A percentile compares a stretch with the other conserved stretches of the same genome.
Evolutionary conservation across 306 rosid species (phyloP).

Genomic region (Spatholobus suberectus): DNA sequence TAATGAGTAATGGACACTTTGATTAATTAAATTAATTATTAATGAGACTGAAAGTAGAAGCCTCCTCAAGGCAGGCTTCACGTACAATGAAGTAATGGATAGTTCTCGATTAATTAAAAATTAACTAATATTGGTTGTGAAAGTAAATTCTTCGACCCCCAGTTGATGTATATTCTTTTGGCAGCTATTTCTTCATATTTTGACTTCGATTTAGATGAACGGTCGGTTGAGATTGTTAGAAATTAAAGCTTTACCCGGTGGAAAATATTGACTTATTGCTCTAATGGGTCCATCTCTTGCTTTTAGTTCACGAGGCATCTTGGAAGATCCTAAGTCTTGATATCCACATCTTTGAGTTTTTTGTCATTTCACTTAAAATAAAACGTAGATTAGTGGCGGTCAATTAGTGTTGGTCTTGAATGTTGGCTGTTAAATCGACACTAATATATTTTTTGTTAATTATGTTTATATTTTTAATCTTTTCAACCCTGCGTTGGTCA

Average conservation of each 20-base stretch:
- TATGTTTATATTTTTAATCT: too few species aligned
- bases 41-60: neutral
- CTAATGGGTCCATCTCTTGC: conserved; percentile 26
- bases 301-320: neutral
- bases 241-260: neutral
- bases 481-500: too few species aligned
- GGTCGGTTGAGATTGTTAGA: neutral
- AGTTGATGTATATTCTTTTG: neutral
- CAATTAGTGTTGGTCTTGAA: too few species aligned
- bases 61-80: too few species aligned
- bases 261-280: conserved; percentile 33
- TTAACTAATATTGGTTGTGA: neutral
- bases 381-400: too few species aligned
- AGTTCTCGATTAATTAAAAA: neutral
- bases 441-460: too few species aligned
- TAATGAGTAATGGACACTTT: neutral
- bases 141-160: conserved; percentile 22
- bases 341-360: too few species aligned
- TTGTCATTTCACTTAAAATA: too few species aligned
- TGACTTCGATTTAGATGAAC: neutral
- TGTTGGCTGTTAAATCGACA: too few species aligned
- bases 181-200: neutral
- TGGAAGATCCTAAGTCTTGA: neutral
- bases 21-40: neutral
- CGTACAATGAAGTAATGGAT: neutral